Evolutionary conservation across 208 protist genomes (phyloP).

Genomic region (Porcisia hertigi): DNA sequence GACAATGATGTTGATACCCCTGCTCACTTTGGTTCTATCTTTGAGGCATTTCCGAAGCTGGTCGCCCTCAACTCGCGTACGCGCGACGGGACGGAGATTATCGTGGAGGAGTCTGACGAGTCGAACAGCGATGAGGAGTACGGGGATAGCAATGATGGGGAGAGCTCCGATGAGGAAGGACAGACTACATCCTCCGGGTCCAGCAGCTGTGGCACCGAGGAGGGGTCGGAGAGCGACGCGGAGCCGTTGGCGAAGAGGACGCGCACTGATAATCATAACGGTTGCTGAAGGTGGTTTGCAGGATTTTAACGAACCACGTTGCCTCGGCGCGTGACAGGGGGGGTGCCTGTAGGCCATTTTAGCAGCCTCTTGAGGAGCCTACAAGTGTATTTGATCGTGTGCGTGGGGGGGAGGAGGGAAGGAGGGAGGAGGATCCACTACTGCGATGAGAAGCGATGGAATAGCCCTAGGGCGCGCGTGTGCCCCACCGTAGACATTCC

Average conservation of each 20-base stretch:
- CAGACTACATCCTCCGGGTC: not conserved
- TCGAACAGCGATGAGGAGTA: constrained; percentile 29
- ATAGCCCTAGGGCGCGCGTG: not conserved
- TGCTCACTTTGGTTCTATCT: constrained; percentile 45
- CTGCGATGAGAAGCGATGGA: not conserved
- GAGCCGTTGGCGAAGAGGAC: constrained; percentile 30
- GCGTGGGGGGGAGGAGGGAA: not conserved
- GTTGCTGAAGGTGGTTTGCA: not conserved
- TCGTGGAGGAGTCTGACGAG: constrained; percentile 34
- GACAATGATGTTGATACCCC: constrained; percentile 62
- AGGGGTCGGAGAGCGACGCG: constrained; percentile 5
- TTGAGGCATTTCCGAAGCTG: constrained; percentile 59
- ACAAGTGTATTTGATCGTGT: not conserved
- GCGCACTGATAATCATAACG: constrained; percentile 18
- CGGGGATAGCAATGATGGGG: constrained; percentile 21
- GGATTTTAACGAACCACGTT: no score
- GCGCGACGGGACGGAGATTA: constrained; percentile 57
- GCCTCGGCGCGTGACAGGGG: no score
- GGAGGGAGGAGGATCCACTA: no score
- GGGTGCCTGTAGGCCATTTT: not conserved
- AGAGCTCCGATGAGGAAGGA: not conserved
- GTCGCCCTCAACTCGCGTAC: constrained; percentile 52
- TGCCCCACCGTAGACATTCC: not conserved
- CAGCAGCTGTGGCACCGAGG: constrained; percentile 12
- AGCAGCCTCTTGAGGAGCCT: not conserved